Conservation (phyloP, 768 basidiomycete genomes). For the Mrakia blollopis region DNA sequence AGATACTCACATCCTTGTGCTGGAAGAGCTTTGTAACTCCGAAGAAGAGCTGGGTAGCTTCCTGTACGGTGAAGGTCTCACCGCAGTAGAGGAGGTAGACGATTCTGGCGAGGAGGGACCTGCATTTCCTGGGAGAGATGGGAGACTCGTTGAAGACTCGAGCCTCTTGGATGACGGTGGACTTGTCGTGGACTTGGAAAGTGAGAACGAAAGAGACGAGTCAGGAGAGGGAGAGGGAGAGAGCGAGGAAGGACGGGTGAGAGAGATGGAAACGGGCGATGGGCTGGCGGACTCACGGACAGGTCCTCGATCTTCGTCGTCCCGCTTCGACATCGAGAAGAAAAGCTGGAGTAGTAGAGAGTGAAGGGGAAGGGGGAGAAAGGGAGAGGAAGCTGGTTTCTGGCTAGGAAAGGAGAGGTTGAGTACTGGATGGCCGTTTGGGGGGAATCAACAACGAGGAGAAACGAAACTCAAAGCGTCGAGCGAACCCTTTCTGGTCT, state of each 20-base stretch:
- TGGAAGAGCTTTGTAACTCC: constrained; percentile 98
- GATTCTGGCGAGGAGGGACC: constrained; percentile 90
- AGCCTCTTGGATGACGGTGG: constrained; percentile 95
- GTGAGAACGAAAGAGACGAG: not conserved
- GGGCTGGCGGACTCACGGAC: not conserved
- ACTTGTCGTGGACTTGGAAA: constrained; percentile 64
- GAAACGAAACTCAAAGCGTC: not conserved
- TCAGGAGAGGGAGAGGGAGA: constrained; percentile 31
- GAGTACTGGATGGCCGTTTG: not conserved
- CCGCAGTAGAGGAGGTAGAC: constrained; percentile 95
- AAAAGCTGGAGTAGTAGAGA: not conserved
- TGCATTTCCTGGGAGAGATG: constrained; percentile 94
- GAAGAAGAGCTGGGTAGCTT: constrained; percentile 96
- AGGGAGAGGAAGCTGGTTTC: too few relatives aligned
- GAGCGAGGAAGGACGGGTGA: constrained; percentile 5
- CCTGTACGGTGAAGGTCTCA: constrained; percentile 88
- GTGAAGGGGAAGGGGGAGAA: not conserved
- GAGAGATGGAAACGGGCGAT: not conserved
- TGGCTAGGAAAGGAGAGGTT: not conserved
- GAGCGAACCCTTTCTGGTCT: too few relatives aligned
- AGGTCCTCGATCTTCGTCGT: constrained; percentile 52
- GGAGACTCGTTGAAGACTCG: constrained; percentile 99
- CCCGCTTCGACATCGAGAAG: constrained; percentile 69
- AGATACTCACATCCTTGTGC: constrained; percentile 87
- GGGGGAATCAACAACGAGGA: not conserved